Evolutionary conservation across 345 rosid genomes (phyloP), one percentile per base, ranked within the genome.

Genomic region (Rhizophora apiculata): DNA sequence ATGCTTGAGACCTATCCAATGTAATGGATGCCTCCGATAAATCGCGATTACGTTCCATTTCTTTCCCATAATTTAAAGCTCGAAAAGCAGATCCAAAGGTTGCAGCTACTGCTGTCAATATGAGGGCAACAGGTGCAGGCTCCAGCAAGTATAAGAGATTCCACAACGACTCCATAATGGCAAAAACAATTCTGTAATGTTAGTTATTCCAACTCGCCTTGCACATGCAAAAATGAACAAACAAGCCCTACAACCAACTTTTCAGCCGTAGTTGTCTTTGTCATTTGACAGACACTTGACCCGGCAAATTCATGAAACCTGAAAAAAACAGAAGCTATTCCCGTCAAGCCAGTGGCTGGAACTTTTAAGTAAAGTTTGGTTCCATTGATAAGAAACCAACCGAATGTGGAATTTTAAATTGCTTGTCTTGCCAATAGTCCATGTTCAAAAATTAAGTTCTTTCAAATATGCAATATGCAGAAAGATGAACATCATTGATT

Each of bases 1-100:
- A 76, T 16, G 97, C 99, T 61, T 92, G 99, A 9, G 96, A 95
- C 72, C 81, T 84, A 70, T 95, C 97, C 66, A 95, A 68, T 21
- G 90, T 92, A 31, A 90, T 95, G 26, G 97, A 90, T 2, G 97
- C 93, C 77, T 88, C 96, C 0, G 91, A 88, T 29, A 92, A 80
- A 62, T 92, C 99, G 63, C 84, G 93, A 53, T 92, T 95, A 64
- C 90, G 74, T 81, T 92, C 99, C 99, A 92, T 92, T 78, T 92
- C 96, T 85, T 90, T 95, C 48, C 93, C 93, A 74, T 88, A 82
- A 81, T 95, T 95, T 52, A 95, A 75, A 39, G 99, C 93, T 56
- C 99, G 89, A 74, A 89, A 90, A n/a, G 97, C 99, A 4, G 99
- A 85, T 26, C 90, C 93, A 77, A 95, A 92, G 43, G 99, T 89